Conservation (phyloP, 2,329 filamentous ascomycete species). For the Aspergillus fumigatiaffinis region DNA sequence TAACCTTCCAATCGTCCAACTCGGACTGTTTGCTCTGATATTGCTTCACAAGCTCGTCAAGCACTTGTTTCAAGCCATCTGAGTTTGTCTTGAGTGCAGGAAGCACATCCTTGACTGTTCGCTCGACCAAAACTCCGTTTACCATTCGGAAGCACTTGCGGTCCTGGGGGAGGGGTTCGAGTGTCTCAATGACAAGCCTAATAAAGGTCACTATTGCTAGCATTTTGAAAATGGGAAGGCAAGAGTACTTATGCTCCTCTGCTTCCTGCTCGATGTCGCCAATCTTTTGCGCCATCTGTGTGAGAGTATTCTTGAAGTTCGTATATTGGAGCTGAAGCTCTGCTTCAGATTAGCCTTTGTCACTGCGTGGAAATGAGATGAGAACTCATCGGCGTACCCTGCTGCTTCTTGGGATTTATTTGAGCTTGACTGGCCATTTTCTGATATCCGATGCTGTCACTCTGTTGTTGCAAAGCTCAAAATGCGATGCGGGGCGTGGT, state of each 20-base stretch:
- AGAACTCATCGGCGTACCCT: constrained; percentile 34
- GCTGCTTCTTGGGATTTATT: constrained; percentile 43
- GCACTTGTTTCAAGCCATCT: constrained; percentile 86
- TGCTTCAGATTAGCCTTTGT: constrained; percentile 20
- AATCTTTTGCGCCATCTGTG: constrained; percentile 93
- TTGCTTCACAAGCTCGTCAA: constrained; percentile 92
- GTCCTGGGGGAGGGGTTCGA: constrained; percentile 74
- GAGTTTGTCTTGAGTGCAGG: constrained; percentile 90
- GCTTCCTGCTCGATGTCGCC: constrained; percentile 96
- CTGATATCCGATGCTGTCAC: constrained; percentile 7
- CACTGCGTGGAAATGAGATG: background rate
- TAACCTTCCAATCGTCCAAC: constrained; percentile 97
- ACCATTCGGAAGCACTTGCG: constrained; percentile 99
- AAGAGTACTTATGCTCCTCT: constrained; percentile 92
- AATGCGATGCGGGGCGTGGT: constrained; percentile 30
- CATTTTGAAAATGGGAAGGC: background rate
- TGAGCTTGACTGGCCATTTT: constrained; percentile 40
- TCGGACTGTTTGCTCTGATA: constrained; percentile 94
- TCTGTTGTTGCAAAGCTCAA: constrained; percentile 25
- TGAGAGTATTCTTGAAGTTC: constrained; percentile 66
- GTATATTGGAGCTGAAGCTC: constrained; percentile 49
- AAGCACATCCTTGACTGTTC: constrained; percentile 87
- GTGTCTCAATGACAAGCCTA: constrained; percentile 90
- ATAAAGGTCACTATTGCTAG: constrained; percentile 13
- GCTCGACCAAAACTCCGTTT: constrained; percentile 91